Base-by-base conservation (phyloP, 176 grass and related monocot genomes). In the Eragrostis nindensis region DNA sequence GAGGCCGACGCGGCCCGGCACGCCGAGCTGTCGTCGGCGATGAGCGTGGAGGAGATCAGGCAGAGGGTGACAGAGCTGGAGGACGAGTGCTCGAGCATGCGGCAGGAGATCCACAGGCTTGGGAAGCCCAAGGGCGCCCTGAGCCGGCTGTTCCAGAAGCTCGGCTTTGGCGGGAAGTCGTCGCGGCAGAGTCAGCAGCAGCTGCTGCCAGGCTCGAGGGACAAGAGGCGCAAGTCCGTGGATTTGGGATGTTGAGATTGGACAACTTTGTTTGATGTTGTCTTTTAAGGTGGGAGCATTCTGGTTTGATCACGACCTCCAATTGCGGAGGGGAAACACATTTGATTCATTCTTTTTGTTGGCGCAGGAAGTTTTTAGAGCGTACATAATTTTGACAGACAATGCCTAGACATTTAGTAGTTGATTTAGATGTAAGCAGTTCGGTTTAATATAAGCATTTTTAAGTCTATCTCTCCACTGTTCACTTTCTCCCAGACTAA, bases 31-130 rank as follows among this genome's bases (percentile, higher is more conserved):
- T 62, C 76, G 26, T 68, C 80, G 27, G 69, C 65, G 87, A 47
- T 89, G 78, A 90, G 83, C 49, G 86, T 86, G 59, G 79, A 73
- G 13, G 94, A 91, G 41, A 56, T 97, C 42, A 45, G 77, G 48
- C 79, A 84, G 27, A 87, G 85, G 72, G 88, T 93, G 39, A 73
- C 57, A 22, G 83, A 87, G 46, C 90, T 93, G 15, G 88, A 97
- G 83, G 85, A 71, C 2, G 86, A 93, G 73, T 97, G 94, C 80
- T 88, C 85, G 27, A 81, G 68, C 78, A 89, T 97, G 80, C 80
- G 73, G 73, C 74, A 89, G 62, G 80, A 97, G 68, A 67, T 97
- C 55, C 50, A 86, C 44, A 86, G 82, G 62, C 87, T 86, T 1
- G 85, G 45, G 12, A 97, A 87, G 79, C 68, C 91, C 21, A 92